Conservation (phyloP, 2,329 filamentous ascomycete genomes). For the Fusarium torulosum region DNA sequence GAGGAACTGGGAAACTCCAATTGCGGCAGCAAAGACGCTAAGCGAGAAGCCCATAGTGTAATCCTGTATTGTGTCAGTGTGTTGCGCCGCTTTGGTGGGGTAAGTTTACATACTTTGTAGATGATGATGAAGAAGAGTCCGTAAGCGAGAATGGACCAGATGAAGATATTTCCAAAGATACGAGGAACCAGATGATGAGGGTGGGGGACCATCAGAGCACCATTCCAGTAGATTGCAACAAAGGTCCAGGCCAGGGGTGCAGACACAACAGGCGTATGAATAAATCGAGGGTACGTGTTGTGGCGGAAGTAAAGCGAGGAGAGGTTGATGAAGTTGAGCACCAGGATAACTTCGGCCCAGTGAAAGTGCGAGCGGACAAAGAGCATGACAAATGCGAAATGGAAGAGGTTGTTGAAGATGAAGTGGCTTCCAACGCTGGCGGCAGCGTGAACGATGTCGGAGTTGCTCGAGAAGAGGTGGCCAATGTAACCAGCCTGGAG, state of each 20-base stretch:
- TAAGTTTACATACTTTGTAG: constrained; percentile 70
- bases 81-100: neutral
- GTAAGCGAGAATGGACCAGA: constrained; percentile 85
- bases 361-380: constrained; percentile 82
- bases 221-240: constrained; percentile 89
- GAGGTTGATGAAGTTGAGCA: constrained; percentile 87
- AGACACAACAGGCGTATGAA: constrained; percentile 81
- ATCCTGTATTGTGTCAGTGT: constrained; percentile 58
- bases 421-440: constrained; percentile 86
- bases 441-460: constrained; percentile 73
- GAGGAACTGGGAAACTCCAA: constrained; percentile 82
- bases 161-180: constrained; percentile 86
- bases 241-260: constrained; percentile 87
- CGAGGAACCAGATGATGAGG: constrained; percentile 75
- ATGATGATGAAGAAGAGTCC: constrained; percentile 80
- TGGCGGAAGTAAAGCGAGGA: constrained; percentile 84
- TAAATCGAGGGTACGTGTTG: constrained; percentile 75
- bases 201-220: constrained; percentile 82
- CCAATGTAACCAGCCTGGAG: constrained; percentile 81
- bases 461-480: constrained; percentile 78
- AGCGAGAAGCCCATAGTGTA: constrained; percentile 85
- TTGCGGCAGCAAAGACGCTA: constrained; percentile 77
- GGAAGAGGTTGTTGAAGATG: constrained; percentile 85
- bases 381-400: constrained; percentile 85
- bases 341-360: constrained; percentile 79